Base-by-base conservation (phyloP, 768 basidiomycete genomes). In the Hygrocybe coccinea region DNA sequence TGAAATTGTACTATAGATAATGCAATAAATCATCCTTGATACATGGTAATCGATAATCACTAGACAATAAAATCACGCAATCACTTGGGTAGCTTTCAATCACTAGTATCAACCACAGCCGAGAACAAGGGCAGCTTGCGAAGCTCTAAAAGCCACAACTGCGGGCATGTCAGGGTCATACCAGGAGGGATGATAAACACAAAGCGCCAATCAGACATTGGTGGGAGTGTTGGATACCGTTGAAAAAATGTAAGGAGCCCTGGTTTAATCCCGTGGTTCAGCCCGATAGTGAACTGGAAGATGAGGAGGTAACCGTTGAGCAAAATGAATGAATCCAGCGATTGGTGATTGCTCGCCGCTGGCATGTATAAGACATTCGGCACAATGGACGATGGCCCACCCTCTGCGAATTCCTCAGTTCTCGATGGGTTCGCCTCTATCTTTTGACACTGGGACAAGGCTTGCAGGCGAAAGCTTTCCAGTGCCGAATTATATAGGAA, bases 301-400 rank as follows among this genome's bases (percentile, higher is more conserved):
- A 61, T 47, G 58, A 38, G 58, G 49, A 62, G 45, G 54, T 49
- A 19, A 44, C 46, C 53, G 15, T 60, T 21, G 55, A 50, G 21
- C 56, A 58, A 29, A 46, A 61, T 57, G 50, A 62, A 60, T 12
- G 59, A 56, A 51, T 59, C 49, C 12, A 60, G 46, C 5, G 49
- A 54, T 34, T 33, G 44, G 50, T 60, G 34, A 56, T 62, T 62
- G 1, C n/a, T 34, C 1, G 29, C 15, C 45, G 41, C 25, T 47
- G 60, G 56, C 19, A 60, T 36, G 48, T 61, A 61, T n/a, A 49
- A 52, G 33, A 61, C 58, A 49, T 56, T 45, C 14, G 36, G 55
- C 14, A n/a, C 12, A 46, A 61, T 52, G 37, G 21, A 10, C 5
- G 12, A 24, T 12, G 49, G 15, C 9, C 49, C 34, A 5, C 12